These are phyloP conservation scores for Colletotrichum cordylinicola DNA, from an alignment of 2,329 filamentous ascomycete genomes.

Conservation along the genomic window DNA sequence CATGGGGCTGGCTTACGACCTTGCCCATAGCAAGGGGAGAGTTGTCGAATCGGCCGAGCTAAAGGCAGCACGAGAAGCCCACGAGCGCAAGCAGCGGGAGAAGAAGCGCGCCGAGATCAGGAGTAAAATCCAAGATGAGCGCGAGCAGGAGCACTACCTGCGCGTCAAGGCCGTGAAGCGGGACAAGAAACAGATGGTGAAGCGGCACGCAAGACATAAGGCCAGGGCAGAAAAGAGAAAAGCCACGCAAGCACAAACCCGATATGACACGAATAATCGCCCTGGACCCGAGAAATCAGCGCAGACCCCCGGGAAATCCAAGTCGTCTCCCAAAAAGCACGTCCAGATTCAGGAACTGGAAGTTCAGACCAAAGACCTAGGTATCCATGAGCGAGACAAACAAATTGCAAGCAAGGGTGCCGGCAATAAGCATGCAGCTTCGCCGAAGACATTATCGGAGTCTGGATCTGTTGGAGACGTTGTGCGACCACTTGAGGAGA, in stretches of 20 bases:
- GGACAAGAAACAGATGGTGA: slow-evolving; percentile 27
- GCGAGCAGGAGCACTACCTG: slow-evolving; percentile 40
- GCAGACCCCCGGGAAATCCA: slow-evolving; percentile 36
- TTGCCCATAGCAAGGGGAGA: slow-evolving; percentile 71
- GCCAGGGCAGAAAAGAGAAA: slow-evolving; percentile 32
- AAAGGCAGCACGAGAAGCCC: slow-evolving; percentile 50
- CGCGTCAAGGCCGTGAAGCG: slow-evolving; percentile 42
- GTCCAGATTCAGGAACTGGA: slow-evolving; percentile 20
- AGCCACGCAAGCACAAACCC: neutral
- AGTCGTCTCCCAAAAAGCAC: slow-evolving; percentile 30
- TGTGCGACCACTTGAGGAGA: neutral
- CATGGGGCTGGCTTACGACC: slow-evolving; percentile 73
- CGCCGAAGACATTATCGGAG: neutral
- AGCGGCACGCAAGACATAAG: slow-evolving; percentile 42
- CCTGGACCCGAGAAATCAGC: neutral
- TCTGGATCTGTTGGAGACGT: neutral
- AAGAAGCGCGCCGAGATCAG: slow-evolving; percentile 39
- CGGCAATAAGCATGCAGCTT: neutral
- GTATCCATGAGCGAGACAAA: neutral
- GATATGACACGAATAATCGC: neutral
- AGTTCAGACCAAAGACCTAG: neutral
- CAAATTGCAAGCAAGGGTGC: too few species aligned
- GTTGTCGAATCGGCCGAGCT: slow-evolving; percentile 54
- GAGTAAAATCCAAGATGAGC: slow-evolving; percentile 48
- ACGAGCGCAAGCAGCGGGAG: slow-evolving; percentile 47